These are phyloP conservation scores for Durotheca rogersii DNA, from an alignment of 495 filamentous ascomycete species.

Conservation along the genomic window DNA sequence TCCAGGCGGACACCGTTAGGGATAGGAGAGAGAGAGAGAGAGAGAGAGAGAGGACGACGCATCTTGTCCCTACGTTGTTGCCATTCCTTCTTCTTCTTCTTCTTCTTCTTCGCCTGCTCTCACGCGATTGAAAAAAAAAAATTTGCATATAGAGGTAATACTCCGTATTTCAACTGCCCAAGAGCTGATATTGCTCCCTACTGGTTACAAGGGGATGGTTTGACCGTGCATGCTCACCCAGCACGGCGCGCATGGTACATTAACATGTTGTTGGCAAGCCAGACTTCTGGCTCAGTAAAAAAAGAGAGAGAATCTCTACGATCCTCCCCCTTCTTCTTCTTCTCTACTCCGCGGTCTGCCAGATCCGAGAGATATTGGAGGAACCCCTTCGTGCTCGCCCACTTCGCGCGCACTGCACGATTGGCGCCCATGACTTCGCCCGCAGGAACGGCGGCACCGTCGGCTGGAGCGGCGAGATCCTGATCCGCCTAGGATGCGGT, in stretches of 20 bases:
- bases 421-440: too few species aligned
- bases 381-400: not conserved
- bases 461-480: not conserved
- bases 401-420: too few species aligned
- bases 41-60: too few species aligned
- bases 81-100: too few species aligned
- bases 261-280: slow-evolving; percentile 3
- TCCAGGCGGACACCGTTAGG: too few species aligned
- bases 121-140: too few species aligned
- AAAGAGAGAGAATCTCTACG: slow-evolving; percentile 13
- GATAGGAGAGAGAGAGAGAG: too few species aligned
- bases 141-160: not conserved
- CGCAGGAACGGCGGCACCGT: not conserved
- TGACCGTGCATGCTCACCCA: slow-evolving; percentile 27
- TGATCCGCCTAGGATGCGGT: slow-evolving; percentile 3
- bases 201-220: slow-evolving; percentile 14
- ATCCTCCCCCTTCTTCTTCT: not conserved
- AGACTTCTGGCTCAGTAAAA: slow-evolving; percentile 3
- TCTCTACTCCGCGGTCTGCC: not conserved
- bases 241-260: slow-evolving; percentile 15
- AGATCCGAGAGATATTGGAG: not conserved
- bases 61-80: too few species aligned
- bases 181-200: not conserved
- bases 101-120: too few species aligned
- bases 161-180: not conserved